Percentiles rank a stretch among this genome's conserved stretches.
Evolutionary conservation across 495 filamentous ascomycete genomes (phyloP).

Genomic region (Tuber microsphaerosporum): DNA sequence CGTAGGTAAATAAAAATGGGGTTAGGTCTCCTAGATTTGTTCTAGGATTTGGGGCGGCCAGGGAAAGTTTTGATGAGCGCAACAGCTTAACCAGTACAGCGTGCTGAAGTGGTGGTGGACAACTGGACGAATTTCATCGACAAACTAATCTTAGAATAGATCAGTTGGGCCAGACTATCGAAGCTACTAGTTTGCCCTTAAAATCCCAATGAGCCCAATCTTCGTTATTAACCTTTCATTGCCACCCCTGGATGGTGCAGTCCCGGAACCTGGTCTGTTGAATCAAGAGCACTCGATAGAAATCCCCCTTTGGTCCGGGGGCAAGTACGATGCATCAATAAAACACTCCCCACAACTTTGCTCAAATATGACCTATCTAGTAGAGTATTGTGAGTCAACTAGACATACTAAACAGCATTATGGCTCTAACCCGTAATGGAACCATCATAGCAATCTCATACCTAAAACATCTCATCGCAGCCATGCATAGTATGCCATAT

Average conservation of each 20-base stretch:
- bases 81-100: background rate
- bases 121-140: background rate
- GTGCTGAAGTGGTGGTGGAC: background rate
- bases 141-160: background rate
- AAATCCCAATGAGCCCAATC: background rate
- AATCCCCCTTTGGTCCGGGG: background rate
- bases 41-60: background rate
- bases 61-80: background rate
- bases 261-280: background rate
- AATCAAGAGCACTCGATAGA: background rate
- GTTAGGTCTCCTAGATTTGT: background rate
- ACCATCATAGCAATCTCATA: background rate
- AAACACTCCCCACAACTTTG: background rate
- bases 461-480: background rate
- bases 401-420: background rate
- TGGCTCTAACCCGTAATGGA: background rate
- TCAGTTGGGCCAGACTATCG: background rate
- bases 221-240: background rate
- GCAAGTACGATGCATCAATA: background rate
- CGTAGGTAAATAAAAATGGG: background rate
- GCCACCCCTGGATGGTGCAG: background rate
- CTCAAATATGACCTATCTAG: background rate
- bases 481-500: background rate
- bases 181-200: background rate
- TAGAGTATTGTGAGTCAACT: background rate